These are phyloP conservation scores for Sphagnum contortum DNA, from an alignment of 225 moss, liverwort and hornwort genomes.

Conservation along the genomic window DNA sequence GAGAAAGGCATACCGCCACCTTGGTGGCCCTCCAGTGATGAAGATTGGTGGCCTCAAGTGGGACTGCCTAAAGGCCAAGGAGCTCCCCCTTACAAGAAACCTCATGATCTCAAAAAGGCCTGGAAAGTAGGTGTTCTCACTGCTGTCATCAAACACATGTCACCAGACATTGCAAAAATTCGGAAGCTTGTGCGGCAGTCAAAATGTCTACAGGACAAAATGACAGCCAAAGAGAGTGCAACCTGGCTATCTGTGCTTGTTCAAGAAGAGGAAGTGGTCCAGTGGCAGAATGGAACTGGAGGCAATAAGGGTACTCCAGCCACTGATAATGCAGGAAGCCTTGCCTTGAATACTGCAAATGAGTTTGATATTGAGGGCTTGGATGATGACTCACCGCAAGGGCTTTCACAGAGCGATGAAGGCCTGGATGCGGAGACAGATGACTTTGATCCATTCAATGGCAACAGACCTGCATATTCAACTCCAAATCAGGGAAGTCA, in stretches of 20 bases:
- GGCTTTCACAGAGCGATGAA: constrained; percentile 57
- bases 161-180: constrained; percentile 89
- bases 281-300: constrained; percentile 50
- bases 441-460: constrained; percentile 60
- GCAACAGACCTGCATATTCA: constrained; percentile 30
- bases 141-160: constrained; percentile 95
- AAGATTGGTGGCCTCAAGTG: constrained; percentile 97
- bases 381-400: constrained; percentile 42
- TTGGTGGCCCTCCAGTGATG: constrained; percentile 92
- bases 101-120: constrained; percentile 96
- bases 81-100: constrained; percentile 89
- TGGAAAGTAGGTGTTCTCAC: constrained; percentile 99
- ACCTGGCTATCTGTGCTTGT: constrained; percentile 88
- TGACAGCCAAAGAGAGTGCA: constrained; percentile 99
- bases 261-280: constrained; percentile 72
- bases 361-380: constrained; percentile 89
- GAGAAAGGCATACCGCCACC: constrained; percentile 87
- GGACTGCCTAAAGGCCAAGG: constrained; percentile 84
- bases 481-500: constrained; percentile 18
- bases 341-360: constrained; percentile 41
- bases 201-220: constrained; percentile 94
- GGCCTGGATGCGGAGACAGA: constrained; percentile 63
- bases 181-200: constrained; percentile 93
- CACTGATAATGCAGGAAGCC: constrained; percentile 16
- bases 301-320: constrained; percentile 28